A percentile compares a stretch with the other conserved stretches of the same genome.
phyloP scores from a whole-genome alignment of 2,329 filamentous ascomycete genomes.

The Cadophora gregata region DNA sequence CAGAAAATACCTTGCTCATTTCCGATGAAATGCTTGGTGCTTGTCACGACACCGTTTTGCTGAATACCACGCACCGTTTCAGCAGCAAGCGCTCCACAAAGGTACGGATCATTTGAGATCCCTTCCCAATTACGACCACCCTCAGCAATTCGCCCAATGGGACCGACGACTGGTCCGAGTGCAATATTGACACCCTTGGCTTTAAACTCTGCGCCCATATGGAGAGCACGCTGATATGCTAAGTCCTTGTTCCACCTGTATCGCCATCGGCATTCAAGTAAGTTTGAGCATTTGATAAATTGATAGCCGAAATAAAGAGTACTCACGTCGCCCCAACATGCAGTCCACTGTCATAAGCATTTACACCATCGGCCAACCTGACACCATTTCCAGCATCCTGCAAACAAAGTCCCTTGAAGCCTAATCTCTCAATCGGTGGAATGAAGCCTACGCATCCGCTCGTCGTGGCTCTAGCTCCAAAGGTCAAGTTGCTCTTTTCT shows the following conservation, averaged over 20 bases:
- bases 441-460: slow-evolving; percentile 42
- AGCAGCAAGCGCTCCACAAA: slow-evolving; percentile 59
- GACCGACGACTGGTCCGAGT: slow-evolving; percentile 68
- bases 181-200: slow-evolving; percentile 77
- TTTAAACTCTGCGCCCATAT: slow-evolving; percentile 74
- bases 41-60: slow-evolving; percentile 36
- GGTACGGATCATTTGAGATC: slow-evolving; percentile 54
- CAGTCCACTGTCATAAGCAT: slow-evolving; percentile 35
- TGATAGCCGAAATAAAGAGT: not conserved
- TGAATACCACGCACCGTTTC: slow-evolving; percentile 39
- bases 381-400: slow-evolving; percentile 74
- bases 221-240: slow-evolving; percentile 68
- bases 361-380: slow-evolving; percentile 62
- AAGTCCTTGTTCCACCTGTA: slow-evolving; percentile 66
- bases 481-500: slow-evolving; percentile 48
- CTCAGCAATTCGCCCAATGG: slow-evolving; percentile 69
- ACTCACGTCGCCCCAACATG: slow-evolving; percentile 33
- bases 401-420: slow-evolving; percentile 66
- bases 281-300: not conserved
- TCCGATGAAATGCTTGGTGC: slow-evolving; percentile 64
- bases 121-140: slow-evolving; percentile 75
- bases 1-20: slow-evolving; percentile 63
- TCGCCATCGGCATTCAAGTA: slow-evolving; percentile 19
- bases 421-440: slow-evolving; percentile 59
- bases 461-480: slow-evolving; percentile 55